Evolutionary conservation across 257 asterid genomes (phyloP).

Genomic region (Solanum phureja): DNA sequence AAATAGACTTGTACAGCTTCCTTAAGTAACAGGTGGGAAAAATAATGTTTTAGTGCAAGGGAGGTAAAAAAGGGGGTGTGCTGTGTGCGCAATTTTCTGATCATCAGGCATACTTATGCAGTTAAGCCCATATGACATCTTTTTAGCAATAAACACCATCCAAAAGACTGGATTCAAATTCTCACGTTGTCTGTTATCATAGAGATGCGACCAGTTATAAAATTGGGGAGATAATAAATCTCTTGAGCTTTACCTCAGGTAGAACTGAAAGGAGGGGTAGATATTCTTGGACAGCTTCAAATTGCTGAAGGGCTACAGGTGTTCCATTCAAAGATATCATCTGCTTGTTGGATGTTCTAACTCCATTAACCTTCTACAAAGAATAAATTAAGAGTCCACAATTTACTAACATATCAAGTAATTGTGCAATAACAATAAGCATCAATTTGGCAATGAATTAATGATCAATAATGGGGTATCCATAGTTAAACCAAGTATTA

Average conservation of each 20-base stretch:
- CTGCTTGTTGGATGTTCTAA: slow-evolving; percentile 7
- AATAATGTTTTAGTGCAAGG: not conserved
- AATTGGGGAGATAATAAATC: not conserved
- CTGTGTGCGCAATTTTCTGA: not conserved
- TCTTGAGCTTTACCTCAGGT: slow-evolving; percentile 47
- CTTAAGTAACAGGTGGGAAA: not conserved
- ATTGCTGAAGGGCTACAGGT: slow-evolving; percentile 31
- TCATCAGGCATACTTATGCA: not conserved
- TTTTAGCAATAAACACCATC: not conserved
- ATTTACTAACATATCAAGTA: not conserved
- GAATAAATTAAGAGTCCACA: slow-evolving; percentile 3
- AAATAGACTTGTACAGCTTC: not conserved
- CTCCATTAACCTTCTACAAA: slow-evolving; percentile 33
- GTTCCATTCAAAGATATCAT: slow-evolving; percentile 24
- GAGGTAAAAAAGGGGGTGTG: not conserved
- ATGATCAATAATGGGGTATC: not conserved
- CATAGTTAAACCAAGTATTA: not conserved
- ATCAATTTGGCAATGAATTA: not conserved
- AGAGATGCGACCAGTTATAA: not conserved
- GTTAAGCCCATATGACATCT: not conserved
- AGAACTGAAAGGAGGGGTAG: slow-evolving; percentile 55
- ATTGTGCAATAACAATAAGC: not conserved
- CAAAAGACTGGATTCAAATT: not conserved
- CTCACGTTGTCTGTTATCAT: not conserved
- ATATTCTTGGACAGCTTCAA: slow-evolving; percentile 45